Conservation (phyloP, 805 yeast genomes). For the Kuraishia cidri region DNA sequence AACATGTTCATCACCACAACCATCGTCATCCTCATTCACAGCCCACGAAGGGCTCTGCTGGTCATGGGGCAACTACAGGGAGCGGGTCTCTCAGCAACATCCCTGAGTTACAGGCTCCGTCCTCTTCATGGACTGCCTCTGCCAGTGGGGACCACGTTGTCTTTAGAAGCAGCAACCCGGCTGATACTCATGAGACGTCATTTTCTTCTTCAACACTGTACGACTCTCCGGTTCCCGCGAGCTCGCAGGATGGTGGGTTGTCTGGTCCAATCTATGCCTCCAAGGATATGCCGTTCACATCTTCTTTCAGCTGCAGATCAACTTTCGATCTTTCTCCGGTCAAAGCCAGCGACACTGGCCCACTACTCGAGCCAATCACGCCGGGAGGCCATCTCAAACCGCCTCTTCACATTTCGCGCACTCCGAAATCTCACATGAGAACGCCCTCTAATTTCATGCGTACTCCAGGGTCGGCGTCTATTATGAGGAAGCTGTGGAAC, state of each 20-base stretch:
- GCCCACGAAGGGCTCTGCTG: constrained; percentile 7
- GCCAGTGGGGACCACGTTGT: constrained; percentile 27
- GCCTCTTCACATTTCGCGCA: constrained; percentile 13
- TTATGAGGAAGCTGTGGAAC: constrained; percentile 45
- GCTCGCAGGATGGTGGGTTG: not conserved
- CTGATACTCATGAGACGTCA: constrained; percentile 6
- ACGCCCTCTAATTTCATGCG: constrained; percentile 3
- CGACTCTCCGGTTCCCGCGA: not conserved
- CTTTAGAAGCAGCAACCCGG: constrained; percentile 11
- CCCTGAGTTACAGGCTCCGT: constrained; percentile 28
- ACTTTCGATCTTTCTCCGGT: constrained; percentile 58
- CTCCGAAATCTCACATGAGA: constrained; percentile 3
- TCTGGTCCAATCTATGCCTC: constrained; percentile 18
- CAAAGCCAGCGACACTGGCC: constrained; percentile 51
- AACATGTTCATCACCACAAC: no score
- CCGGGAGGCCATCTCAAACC: constrained; percentile 23
- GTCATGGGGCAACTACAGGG: constrained; percentile 3
- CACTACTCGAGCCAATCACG: constrained; percentile 55
- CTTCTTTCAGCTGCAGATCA: constrained; percentile 59
- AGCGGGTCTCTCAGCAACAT: constrained; percentile 14
- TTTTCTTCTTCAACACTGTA: not conserved
- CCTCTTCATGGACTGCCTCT: constrained; percentile 29
- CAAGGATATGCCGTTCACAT: constrained; percentile 41
- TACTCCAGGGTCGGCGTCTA: constrained; percentile 4
- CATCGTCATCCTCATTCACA: constrained; percentile 5